phyloP scores from a whole-genome alignment of 805 yeast species.

The Kockiozyma suomiensis region DNA sequence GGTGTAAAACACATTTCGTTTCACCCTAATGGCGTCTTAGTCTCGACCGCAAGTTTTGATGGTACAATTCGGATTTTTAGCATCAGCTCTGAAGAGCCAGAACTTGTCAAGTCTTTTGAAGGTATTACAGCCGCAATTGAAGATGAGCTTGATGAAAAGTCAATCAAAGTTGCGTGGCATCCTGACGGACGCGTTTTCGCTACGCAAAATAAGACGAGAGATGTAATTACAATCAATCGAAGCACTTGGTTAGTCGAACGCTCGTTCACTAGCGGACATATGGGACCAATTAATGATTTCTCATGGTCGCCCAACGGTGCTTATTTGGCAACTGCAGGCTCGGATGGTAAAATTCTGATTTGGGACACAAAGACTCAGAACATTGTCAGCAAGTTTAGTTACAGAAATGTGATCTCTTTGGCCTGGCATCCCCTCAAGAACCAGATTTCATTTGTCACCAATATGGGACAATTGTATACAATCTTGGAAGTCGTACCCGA shows the following conservation, averaged over 20 bases:
- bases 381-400: slow-evolving; percentile 38
- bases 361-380: slow-evolving; percentile 55
- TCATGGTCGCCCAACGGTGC: slow-evolving; percentile 65
- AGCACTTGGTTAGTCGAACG: slow-evolving; percentile 37
- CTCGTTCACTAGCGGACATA: slow-evolving; percentile 37
- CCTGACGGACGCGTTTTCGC: slow-evolving; percentile 70
- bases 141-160: slow-evolving; percentile 47
- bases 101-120: slow-evolving; percentile 36
- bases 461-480: slow-evolving; percentile 41
- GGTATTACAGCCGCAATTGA: slow-evolving; percentile 39
- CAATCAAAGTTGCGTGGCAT: slow-evolving; percentile 69
- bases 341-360: slow-evolving; percentile 55
- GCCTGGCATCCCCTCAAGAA: slow-evolving; percentile 47
- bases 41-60: slow-evolving; percentile 42
- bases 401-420: slow-evolving; percentile 45
- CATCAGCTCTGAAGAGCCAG: slow-evolving; percentile 36
- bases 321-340: slow-evolving; percentile 59
- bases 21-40: slow-evolving; percentile 39
- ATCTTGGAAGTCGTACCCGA: slow-evolving; percentile 35
- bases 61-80: slow-evolving; percentile 42
- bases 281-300: slow-evolving; percentile 51
- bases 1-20: slow-evolving; percentile 53
- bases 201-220: slow-evolving; percentile 57
- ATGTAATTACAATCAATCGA: slow-evolving; percentile 38
- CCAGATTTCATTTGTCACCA: slow-evolving; percentile 40